Evolutionary conservation across 768 basidiomycete genomes (phyloP).

Genomic region (Amanita phalloides): DNA sequence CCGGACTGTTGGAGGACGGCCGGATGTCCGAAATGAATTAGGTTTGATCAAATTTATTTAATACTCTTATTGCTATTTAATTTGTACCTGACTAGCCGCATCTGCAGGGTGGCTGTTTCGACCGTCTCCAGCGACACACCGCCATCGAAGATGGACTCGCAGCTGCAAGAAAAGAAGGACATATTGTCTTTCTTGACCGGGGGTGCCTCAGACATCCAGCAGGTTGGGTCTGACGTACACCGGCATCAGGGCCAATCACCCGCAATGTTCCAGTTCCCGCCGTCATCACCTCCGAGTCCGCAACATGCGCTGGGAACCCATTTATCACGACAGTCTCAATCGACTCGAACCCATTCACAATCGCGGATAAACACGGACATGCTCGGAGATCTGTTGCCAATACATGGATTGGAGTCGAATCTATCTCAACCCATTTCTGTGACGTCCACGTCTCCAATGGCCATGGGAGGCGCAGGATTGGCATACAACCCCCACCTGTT

Average conservation of each 20-base stretch:
- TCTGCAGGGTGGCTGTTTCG: neutral
- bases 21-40: neutral
- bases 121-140: neutral
- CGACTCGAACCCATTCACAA: neutral
- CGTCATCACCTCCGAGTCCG: neutral
- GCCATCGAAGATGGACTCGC: slow-evolving; percentile 4
- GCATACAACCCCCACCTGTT: slow-evolving; percentile 36
- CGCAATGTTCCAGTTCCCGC: slow-evolving; percentile 3
- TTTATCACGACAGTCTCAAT: neutral
- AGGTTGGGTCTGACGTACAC: neutral
- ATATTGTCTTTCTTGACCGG: slow-evolving; percentile 3
- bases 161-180: slow-evolving; percentile 6
- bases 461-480: neutral
- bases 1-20: neutral
- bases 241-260: neutral
- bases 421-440: slow-evolving; percentile 5
- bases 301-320: neutral
- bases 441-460: neutral
- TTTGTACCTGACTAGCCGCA: neutral
- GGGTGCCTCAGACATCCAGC: neutral
- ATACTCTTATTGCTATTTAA: neutral
- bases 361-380: slow-evolving; percentile 33
- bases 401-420: slow-evolving; percentile 25
- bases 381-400: slow-evolving; percentile 36
- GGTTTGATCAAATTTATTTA: neutral